phyloP scores from a whole-genome alignment of 2,329 filamentous ascomycete species.

The Pseudogymnoascus sp. region DNA sequence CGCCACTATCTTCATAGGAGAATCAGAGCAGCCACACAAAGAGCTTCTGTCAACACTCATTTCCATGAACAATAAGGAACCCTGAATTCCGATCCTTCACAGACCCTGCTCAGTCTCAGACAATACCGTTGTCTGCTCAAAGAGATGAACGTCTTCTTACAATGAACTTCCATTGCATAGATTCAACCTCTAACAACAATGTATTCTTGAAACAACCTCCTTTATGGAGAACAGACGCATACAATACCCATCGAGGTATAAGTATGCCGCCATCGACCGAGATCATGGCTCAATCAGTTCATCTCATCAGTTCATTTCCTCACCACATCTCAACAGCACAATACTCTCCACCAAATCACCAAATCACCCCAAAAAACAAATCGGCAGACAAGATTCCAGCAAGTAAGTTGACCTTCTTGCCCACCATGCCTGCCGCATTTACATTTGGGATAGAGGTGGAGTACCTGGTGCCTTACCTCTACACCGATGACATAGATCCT shows the following conservation, averaged over 20 bases:
- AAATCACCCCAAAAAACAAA: not conserved
- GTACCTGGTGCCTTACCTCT: not conserved
- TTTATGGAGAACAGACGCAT: not conserved
- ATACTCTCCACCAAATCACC: not conserved
- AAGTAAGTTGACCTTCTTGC: conserved; percentile 2
- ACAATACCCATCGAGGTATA: not conserved
- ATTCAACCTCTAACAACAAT: not conserved
- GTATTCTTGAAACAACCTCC: not conserved
- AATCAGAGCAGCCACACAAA: not conserved
- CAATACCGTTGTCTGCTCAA: not conserved
- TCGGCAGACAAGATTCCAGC: not conserved
- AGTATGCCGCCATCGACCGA: not conserved
- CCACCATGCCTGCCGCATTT: not conserved
- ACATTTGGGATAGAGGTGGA: conserved; percentile 4
- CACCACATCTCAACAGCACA: not conserved
- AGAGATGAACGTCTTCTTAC: not conserved
- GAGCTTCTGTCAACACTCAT: not conserved
- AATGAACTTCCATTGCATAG: not conserved
- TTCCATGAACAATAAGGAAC: not conserved
- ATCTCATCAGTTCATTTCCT: not conserved
- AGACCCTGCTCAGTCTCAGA: not conserved
- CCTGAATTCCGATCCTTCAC: not conserved
- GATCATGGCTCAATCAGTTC: not conserved
- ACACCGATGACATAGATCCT: not conserved
- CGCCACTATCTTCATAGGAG: not conserved